phyloP scores from a whole-genome alignment of 352 stramenopile genomes.

The Globisporangium acanthophoron region DNA sequence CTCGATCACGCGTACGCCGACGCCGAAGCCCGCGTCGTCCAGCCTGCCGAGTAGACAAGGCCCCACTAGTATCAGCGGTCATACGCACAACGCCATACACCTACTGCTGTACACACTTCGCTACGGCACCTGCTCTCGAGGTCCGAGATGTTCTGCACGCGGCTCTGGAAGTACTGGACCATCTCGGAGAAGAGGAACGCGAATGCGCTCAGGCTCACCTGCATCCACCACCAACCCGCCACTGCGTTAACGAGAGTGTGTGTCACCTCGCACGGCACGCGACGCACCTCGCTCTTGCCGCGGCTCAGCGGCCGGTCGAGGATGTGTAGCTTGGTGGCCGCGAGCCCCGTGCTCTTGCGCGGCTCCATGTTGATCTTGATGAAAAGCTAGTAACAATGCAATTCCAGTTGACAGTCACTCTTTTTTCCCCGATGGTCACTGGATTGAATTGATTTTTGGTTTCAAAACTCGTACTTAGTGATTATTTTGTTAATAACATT shows the following conservation, averaged over 20 bases:
- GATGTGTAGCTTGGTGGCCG: constrained; percentile 62
- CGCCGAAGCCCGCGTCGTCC: constrained; percentile 92
- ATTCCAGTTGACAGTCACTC: too few relatives aligned
- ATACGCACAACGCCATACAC: too few relatives aligned
- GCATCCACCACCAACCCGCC: not conserved
- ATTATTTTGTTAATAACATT: too few relatives aligned
- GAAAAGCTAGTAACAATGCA: too few relatives aligned
- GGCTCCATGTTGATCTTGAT: constrained; percentile 29
- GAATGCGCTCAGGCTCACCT: constrained; percentile 94
- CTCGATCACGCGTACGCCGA: constrained; percentile 94
- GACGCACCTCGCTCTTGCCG: constrained; percentile 63
- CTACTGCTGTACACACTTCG: not conserved
- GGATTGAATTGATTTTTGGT: too few relatives aligned
- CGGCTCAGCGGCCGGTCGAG: constrained; percentile 71
- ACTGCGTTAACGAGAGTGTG: not conserved
- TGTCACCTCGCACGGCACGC: not conserved
- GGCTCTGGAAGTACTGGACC: constrained; percentile 97
- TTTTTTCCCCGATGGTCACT: too few relatives aligned
- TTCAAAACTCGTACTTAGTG: too few relatives aligned
- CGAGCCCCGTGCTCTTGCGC: constrained; percentile 44
- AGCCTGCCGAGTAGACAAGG: constrained; percentile 37
- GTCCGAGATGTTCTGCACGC: constrained; percentile 94
- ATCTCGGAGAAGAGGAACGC: constrained; percentile 97
- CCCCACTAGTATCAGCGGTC: not conserved
- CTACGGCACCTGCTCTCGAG: constrained; percentile 83